Evolutionary conservation across 495 filamentous ascomycete genomes (phyloP).

Genomic region (Aspergillus sparsus): DNA sequence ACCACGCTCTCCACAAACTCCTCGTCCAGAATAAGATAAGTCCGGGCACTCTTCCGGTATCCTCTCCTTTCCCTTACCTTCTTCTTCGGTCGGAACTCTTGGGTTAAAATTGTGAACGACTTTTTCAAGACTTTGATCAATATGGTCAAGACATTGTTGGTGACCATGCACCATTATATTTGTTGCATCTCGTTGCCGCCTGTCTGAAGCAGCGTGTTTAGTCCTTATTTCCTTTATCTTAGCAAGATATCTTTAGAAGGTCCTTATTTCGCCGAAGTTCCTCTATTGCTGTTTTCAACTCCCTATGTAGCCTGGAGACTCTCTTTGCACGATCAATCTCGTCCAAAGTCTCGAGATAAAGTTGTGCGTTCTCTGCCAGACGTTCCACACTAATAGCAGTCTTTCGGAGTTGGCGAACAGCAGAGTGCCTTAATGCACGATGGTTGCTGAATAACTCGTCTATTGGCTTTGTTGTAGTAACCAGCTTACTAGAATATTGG

Average conservation of each 20-base stretch:
- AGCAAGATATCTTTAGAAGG: conserved; percentile 7
- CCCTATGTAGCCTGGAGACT: conserved; percentile 11
- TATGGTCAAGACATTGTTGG: conserved; percentile 4
- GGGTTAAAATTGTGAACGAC: not conserved
- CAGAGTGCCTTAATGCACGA: too few relatives aligned
- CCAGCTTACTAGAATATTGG: too few relatives aligned
- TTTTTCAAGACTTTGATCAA: conserved; percentile 1
- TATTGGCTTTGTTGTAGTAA: too few relatives aligned
- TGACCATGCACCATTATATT: not conserved
- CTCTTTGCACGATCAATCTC: conserved; percentile 14
- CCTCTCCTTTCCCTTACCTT: conserved; percentile 1
- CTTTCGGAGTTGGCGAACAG: too few relatives aligned
- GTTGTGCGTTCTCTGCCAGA: conserved; percentile 19
- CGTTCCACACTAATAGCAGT: too few relatives aligned
- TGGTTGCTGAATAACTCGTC: too few relatives aligned
- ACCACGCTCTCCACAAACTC: too few relatives aligned
- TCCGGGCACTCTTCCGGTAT: not conserved
- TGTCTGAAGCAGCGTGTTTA: conserved; percentile 4
- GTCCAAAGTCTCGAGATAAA: conserved; percentile 14
- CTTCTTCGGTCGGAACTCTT: not conserved
- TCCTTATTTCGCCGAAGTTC: conserved; percentile 18
- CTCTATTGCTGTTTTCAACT: conserved; percentile 15
- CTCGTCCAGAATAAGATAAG: conserved; percentile 3
- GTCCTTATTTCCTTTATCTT: conserved; percentile 15
- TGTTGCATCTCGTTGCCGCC: conserved; percentile 7